These are phyloP conservation scores for Atkinsonella hypoxylon DNA, from an alignment of 2,329 filamentous ascomycete species.

Conservation along the genomic window DNA sequence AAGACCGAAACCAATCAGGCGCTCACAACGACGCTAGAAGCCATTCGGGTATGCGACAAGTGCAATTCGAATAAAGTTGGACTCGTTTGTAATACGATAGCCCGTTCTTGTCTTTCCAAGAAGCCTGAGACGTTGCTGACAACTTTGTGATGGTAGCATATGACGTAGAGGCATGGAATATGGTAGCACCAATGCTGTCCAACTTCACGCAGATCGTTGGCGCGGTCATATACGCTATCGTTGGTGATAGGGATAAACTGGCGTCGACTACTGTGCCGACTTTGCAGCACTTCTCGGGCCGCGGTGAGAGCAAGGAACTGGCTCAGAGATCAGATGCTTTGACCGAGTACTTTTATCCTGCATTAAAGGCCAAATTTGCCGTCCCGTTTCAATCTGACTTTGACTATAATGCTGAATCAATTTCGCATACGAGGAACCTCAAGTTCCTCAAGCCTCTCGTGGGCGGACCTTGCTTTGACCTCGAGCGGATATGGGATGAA, in stretches of 20 bases:
- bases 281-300: conserved; percentile 11
- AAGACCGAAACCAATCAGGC: conserved; percentile 6
- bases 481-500: conserved; percentile 70
- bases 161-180: conserved; percentile 13
- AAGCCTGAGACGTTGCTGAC: background rate
- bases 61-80: conserved; percentile 27
- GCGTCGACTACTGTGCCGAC: conserved; percentile 5
- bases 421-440: conserved; percentile 55
- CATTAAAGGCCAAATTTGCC: conserved; percentile 23
- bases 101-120: background rate
- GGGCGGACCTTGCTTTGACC: conserved; percentile 56
- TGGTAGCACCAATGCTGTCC: conserved; percentile 10
- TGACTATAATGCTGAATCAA: conserved; percentile 38
- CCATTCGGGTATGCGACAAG: conserved; percentile 11
- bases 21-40: conserved; percentile 11
- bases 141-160: conserved; percentile 7
- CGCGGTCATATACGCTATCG: conserved; percentile 12
- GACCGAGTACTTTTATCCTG: conserved; percentile 28
- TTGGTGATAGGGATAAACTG: background rate
- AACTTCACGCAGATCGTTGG: conserved; percentile 13
- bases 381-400: conserved; percentile 38
- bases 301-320: conserved; percentile 1
- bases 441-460: conserved; percentile 52
- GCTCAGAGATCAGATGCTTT: background rate
- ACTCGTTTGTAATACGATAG: conserved; percentile 20